Conservation (phyloP, 1,284 basidiomycete genomes). For the Pseudozyma sp. region DNA sequence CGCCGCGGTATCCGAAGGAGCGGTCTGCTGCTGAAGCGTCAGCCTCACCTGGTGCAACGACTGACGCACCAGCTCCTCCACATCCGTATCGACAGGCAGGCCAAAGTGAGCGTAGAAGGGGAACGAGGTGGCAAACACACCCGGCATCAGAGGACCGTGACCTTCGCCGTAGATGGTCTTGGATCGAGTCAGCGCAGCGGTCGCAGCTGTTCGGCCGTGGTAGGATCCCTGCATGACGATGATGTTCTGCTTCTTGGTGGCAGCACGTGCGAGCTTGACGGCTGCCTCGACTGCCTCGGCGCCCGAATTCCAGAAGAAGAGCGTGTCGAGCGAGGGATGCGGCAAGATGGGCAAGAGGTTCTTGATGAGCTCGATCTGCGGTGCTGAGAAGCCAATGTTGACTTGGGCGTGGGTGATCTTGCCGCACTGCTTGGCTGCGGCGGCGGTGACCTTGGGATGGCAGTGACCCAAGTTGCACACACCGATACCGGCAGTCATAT, state of each 20-base stretch:
- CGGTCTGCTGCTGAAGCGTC: constrained; percentile 83
- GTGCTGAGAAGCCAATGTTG: constrained; percentile 61
- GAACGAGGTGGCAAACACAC: constrained; percentile 83
- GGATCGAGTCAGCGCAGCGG: constrained; percentile 87
- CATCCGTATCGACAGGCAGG: constrained; percentile 75
- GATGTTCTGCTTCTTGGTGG: constrained; percentile 85
- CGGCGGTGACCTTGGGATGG: constrained; percentile 63
- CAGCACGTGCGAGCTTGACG: constrained; percentile 79
- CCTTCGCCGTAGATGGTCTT: constrained; percentile 90
- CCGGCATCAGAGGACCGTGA: constrained; percentile 84
- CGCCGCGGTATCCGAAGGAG: constrained; percentile 87
- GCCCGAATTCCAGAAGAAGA: constrained; percentile 85
- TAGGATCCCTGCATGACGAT: constrained; percentile 80
- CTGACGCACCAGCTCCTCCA: constrained; percentile 76
- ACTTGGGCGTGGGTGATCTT: constrained; percentile 66
- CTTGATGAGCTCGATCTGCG: constrained; percentile 58
- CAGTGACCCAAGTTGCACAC: constrained; percentile 67
- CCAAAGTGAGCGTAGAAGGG: constrained; percentile 94
- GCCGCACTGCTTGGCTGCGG: constrained; percentile 62
- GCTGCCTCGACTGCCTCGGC: constrained; percentile 83
- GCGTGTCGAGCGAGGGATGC: constrained; percentile 86
- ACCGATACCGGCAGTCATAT: constrained; percentile 66
- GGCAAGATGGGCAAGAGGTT: constrained; percentile 74
- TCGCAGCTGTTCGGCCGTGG: constrained; percentile 72
- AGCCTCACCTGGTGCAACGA: constrained; percentile 86